These are phyloP conservation scores for Pseudogymnoascus sp. DNA, from an alignment of 2,329 filamentous ascomycete genomes.

Conservation along the genomic window DNA sequence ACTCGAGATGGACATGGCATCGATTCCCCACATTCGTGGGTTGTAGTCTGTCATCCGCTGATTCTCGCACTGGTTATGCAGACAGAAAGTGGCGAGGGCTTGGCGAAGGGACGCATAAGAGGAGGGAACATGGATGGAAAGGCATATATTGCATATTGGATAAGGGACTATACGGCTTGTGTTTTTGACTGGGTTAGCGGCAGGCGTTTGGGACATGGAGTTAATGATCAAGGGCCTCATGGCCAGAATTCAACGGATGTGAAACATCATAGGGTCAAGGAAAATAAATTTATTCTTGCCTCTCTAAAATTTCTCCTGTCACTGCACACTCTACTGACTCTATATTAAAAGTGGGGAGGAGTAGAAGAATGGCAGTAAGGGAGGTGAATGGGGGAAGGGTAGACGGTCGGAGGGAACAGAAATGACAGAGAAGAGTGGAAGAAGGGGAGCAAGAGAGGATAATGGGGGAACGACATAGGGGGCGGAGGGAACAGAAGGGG, in stretches of 20 bases:
- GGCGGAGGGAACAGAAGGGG: too few relatives aligned
- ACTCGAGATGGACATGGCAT: not conserved
- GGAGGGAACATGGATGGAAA: not conserved
- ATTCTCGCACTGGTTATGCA: not conserved
- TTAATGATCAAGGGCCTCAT: not conserved
- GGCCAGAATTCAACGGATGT: not conserved
- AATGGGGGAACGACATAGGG: too few relatives aligned
- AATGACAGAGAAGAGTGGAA: not conserved
- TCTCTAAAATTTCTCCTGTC: not conserved
- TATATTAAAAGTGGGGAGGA: not conserved
- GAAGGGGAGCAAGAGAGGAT: too few relatives aligned
- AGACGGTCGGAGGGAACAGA: not conserved
- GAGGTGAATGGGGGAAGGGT: not conserved
- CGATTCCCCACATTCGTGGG: not conserved
- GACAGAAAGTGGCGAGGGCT: not conserved
- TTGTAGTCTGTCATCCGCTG: not conserved
- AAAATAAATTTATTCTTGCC: not conserved
- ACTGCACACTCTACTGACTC: not conserved
- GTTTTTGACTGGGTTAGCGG: conserved; percentile 3
- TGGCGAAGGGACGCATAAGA: not conserved
- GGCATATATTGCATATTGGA: not conserved
- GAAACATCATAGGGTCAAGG: not conserved
- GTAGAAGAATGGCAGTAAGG: not conserved
- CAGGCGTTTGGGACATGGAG: not conserved
- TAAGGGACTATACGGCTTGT: not conserved